Evolutionary conservation across 495 filamentous ascomycete genomes (phyloP).

Genomic region (Polyplosphaeria fusca): DNA sequence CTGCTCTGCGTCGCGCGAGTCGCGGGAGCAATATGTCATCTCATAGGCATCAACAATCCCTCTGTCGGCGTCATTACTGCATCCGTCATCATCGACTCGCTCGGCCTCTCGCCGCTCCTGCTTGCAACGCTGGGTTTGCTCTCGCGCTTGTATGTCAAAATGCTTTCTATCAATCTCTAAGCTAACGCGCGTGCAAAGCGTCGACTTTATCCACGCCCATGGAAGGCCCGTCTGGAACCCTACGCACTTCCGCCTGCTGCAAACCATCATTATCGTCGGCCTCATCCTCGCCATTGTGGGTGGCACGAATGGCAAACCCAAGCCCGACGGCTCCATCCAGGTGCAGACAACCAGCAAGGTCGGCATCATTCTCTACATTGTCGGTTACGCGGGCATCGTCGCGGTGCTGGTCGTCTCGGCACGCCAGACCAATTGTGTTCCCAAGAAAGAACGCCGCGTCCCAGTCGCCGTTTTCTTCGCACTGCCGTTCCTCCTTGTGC

Average conservation of each 20-base stretch:
- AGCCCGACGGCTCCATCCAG: conserved; percentile 3
- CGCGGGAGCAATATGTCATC: conserved; percentile 24
- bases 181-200: conserved; percentile 1
- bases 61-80: conserved; percentile 20
- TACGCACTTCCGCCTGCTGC: conserved; percentile 28
- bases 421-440: background rate
- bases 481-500: conserved; percentile 23
- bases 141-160: conserved; percentile 24
- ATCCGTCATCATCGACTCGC: conserved; percentile 32
- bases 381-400: conserved; percentile 14
- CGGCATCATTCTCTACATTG: conserved; percentile 30
- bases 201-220: conserved; percentile 15
- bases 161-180: background rate
- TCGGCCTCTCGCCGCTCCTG: conserved; percentile 35
- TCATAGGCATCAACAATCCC: conserved; percentile 13
- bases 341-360: conserved; percentile 7
- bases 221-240: conserved; percentile 3
- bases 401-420: conserved; percentile 14
- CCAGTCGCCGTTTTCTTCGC: conserved; percentile 22
- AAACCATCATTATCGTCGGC: conserved; percentile 28
- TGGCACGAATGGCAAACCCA: conserved; percentile 17
- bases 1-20: conserved; percentile 33
- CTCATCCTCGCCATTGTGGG: conserved; percentile 34
- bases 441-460: conserved; percentile 19
- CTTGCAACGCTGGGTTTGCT: conserved; percentile 31